Base-by-base conservation (phyloP, 2,329 filamentous ascomycete genomes). In the Botrytis byssoidea region DNA sequence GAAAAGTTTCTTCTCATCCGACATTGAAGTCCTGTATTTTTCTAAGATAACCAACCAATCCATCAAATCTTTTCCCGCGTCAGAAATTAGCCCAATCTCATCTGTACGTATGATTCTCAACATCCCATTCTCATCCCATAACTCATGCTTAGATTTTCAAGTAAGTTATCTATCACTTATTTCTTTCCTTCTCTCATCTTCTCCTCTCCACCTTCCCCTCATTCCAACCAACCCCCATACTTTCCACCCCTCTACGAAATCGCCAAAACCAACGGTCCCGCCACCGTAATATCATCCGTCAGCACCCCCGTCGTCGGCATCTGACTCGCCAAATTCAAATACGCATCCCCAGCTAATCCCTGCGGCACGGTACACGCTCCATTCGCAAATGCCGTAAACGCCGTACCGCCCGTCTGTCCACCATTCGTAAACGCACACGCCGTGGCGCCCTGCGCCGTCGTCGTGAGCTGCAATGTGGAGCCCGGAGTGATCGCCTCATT, bases 341-440 rank as follows among this genome's bases (percentile, higher is more conserved):
- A 93, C 68, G 88, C 88, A 76, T 92, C 84, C 65, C 91, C 91
- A 14, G 85, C 84, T 61, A 93, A 82, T 79, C 86, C 86, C 78
- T 88, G 85, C 22, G 91, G 91, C 40, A 92, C 86, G 64, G 84
- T 82, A 81, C 91, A 93, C 75, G 84, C 86, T 5, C 84, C 84
- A 60, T 85, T 82, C 59, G 85, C 83, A 80, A 92, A 89, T 40
- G 85, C 76, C 0, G 86, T 84, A 82, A 93, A 93, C 72, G 84
- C 84, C 57, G 88, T 89, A 77, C 89, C 89, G 72, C 88, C 88
- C 59, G 87, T 84, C 10, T 75, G 80, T 65, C 85, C 85, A 77
- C 89, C 89, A 77, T 89, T 90, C 44, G 90, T 90, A 81, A 93
- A 93, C 44, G 88, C 90, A 81, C 91, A 93, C 82, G 88, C 87